Evolutionary conservation across 495 filamentous ascomycete genomes (phyloP), one percentile per base, ranked within the genome.

Genomic region (Trichoderma gamsii): DNA sequence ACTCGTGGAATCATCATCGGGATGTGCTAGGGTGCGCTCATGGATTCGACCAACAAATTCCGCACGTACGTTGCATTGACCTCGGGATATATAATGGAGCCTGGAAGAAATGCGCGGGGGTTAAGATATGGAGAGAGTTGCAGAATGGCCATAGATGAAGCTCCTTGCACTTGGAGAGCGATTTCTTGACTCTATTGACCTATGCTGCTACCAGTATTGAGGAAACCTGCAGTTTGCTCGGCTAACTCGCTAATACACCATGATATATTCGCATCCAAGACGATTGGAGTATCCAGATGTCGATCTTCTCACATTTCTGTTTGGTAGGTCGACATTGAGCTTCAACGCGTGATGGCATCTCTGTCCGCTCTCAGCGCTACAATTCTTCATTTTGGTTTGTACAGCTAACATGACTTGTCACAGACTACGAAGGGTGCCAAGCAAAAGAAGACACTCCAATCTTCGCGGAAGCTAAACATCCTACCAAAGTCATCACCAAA

Each of bases 401-500:
- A 23, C 1, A 38, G 15, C 41, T 41, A 8, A 41, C 16, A 44
- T 3, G 49, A 9, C 13, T 12, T 16, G 8, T 18, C 6, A 9
- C 63, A 65, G 63, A 64, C 3, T 61, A 7, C 11, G 38, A 46
- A 23, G 38, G 41, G 13, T 44, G 7, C 4, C 16, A 11, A 6
- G 65, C 68, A 23, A 68, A 70, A 11, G 71, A 76, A 32, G 69
- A 74, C 66, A 70, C 70, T 0, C 63, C 73, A 7, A 29, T 74
- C 41, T 73, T 76, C 68, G 76, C 75, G 59, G 79, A 81, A 66
- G 84, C 85, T 1, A 77, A 79, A 25, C 78, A 85, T 67, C 81
- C 82, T 3, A 73, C 73, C 51, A 77, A 82, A 46, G 67, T 67
- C 18, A 72, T 86, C 61, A 85, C 80, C 68, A 86, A 85, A 72